Evolutionary conservation across 1,139 yeast species (phyloP).

Genomic region (Yamadazyma taylorii): DNA sequence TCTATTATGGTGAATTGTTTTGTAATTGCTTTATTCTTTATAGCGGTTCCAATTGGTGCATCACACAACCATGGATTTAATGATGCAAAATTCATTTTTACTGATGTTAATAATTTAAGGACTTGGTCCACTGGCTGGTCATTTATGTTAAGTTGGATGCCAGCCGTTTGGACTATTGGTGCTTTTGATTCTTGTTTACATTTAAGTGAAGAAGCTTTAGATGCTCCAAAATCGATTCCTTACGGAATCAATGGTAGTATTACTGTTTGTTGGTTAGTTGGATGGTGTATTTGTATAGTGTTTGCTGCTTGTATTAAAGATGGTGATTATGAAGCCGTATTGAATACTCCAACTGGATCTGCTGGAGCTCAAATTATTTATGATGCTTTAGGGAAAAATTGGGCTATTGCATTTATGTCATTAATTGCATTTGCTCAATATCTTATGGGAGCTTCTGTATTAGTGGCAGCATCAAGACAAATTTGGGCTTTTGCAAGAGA

Average conservation of each 20-base stretch:
- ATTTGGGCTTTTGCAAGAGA: conserved; percentile 43
- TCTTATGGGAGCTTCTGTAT: conserved; percentile 55
- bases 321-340: conserved; percentile 46
- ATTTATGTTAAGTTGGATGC: conserved; percentile 59
- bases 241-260: conserved; percentile 54
- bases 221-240: conserved; percentile 69
- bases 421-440: conserved; percentile 61
- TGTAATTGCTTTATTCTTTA: conserved; percentile 56
- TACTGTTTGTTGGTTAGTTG: conserved; percentile 58
- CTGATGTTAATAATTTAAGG: conserved; percentile 51
- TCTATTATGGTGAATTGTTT: conserved; percentile 58
- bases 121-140: conserved; percentile 72
- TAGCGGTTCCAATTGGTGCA: conserved; percentile 65
- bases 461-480: conserved; percentile 39
- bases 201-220: conserved; percentile 69
- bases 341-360: conserved; percentile 48
- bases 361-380: conserved; percentile 66
- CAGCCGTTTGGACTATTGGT: conserved; percentile 67
- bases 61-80: conserved; percentile 32
- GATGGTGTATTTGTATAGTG: conserved; percentile 57
- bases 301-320: conserved; percentile 54
- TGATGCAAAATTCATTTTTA: conserved; percentile 50
- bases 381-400: conserved; percentile 65
- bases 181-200: conserved; percentile 74
- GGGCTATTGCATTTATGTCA: conserved; percentile 69